Percentiles rank a stretch among this genome's conserved stretches.
Evolutionary conservation across 1,139 yeast genomes (phyloP).

Genomic region (Yamadazyma conglobata): DNA sequence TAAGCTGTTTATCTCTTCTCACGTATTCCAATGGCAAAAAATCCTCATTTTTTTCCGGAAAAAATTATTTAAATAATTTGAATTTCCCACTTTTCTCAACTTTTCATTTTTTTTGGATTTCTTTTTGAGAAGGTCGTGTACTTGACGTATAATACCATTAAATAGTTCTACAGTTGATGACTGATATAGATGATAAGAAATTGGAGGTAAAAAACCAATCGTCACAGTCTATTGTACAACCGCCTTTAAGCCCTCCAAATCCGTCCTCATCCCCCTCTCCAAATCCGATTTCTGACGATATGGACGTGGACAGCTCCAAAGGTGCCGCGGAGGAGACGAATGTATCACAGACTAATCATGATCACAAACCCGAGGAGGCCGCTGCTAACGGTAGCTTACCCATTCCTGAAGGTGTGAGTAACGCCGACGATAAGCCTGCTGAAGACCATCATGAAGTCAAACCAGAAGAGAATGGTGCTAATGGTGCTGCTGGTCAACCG

Average conservation of each 20-base stretch:
- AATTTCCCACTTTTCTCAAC: slow-evolving; percentile 11
- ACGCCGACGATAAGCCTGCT: slow-evolving; percentile 16
- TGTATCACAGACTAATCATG: slow-evolving; percentile 3
- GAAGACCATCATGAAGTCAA: too few relatives aligned
- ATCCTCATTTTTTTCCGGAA: slow-evolving; percentile 5
- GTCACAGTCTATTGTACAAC: slow-evolving; percentile 7
- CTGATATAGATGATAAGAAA: slow-evolving; percentile 8
- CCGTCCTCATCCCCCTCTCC: slow-evolving; percentile 12
- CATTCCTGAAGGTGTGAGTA: slow-evolving; percentile 2
- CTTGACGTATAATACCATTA: too few relatives aligned
- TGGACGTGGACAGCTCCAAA: neutral
- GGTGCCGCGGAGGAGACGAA: neutral
- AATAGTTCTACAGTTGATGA: too few relatives aligned
- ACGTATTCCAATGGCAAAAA: slow-evolving; percentile 4
- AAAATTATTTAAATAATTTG: slow-evolving; percentile 16
- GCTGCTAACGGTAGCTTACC: too few relatives aligned
- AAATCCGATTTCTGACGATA: slow-evolving; percentile 6
- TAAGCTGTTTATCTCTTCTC: too few relatives aligned
- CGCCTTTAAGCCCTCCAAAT: slow-evolving; percentile 13
- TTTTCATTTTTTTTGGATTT: slow-evolving; percentile 3
- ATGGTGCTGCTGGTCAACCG: slow-evolving; percentile 1
- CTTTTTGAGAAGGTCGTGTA: slow-evolving; percentile 4
- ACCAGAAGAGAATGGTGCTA: too few relatives aligned
- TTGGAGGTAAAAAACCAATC: slow-evolving; percentile 6
- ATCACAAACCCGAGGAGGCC: slow-evolving; percentile 3